A percentile compares a stretch with the other conserved stretches of the same genome.
phyloP scores from a whole-genome alignment of 2,329 filamentous ascomycete genomes.

The Talaromyces amestolkiae region DNA sequence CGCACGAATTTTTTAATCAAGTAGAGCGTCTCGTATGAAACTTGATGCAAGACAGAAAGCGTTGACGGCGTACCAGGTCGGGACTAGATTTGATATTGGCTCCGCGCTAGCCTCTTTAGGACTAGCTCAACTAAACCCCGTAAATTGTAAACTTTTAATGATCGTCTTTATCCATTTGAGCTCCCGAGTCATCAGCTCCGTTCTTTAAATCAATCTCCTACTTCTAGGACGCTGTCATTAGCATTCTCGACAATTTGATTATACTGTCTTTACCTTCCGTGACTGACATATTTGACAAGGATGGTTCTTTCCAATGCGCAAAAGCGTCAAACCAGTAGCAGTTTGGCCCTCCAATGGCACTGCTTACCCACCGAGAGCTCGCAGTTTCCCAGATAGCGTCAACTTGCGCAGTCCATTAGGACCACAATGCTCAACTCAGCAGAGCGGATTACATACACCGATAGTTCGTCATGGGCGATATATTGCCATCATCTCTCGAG shows the following conservation, averaged over 20 bases:
- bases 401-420: background rate
- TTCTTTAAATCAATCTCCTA: background rate
- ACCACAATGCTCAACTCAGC: background rate
- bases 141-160: background rate
- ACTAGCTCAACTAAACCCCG: conserved; percentile 3
- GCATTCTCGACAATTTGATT: background rate
- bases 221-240: background rate
- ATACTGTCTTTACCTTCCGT: background rate
- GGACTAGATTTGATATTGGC: conserved; percentile 14
- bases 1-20: background rate
- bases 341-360: conserved; percentile 16
- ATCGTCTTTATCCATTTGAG: background rate
- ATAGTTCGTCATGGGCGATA: background rate
- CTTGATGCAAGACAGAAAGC: background rate
- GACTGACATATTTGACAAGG: background rate
- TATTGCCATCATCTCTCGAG: background rate
- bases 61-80: background rate
- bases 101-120: conserved; percentile 8
- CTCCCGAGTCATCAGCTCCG: background rate
- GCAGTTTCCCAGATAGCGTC: conserved; percentile 3
- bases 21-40: background rate
- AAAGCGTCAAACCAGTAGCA: conserved; percentile 12
- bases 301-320: conserved; percentile 17
- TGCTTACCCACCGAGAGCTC: conserved; percentile 10
- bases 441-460: background rate